phyloP scores from a whole-genome alignment of 805 yeast species.

The Candida hungchunana region DNA sequence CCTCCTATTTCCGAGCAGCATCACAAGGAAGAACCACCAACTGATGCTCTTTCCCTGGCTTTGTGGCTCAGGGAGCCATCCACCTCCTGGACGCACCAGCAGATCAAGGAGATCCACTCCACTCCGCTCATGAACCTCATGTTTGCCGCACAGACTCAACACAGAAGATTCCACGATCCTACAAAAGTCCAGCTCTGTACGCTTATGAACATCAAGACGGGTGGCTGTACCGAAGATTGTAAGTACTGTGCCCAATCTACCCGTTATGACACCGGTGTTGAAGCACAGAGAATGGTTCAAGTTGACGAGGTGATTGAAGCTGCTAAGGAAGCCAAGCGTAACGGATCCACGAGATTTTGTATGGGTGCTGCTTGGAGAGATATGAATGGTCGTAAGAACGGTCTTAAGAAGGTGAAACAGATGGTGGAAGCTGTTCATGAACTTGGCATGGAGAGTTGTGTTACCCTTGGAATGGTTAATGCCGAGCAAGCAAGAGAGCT shows the following conservation, averaged over 20 bases:
- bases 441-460: conserved; percentile 72
- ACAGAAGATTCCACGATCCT: conserved; percentile 64
- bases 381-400: conserved; percentile 72
- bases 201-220: conserved; percentile 67
- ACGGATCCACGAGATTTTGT: conserved; percentile 76
- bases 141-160: conserved; percentile 58
- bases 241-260: conserved; percentile 77
- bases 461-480: conserved; percentile 74
- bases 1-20: too few relatives aligned
- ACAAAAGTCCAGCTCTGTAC: conserved; percentile 72
- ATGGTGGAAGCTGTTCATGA: conserved; percentile 65
- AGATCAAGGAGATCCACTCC: conserved; percentile 55
- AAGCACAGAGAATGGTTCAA: conserved; percentile 59
- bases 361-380: conserved; percentile 91
- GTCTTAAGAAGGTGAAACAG: conserved; percentile 53
- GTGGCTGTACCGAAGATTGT: conserved; percentile 82
- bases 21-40: neutral
- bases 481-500: conserved; percentile 57
- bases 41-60: conserved; percentile 26
- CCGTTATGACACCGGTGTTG: conserved; percentile 63
- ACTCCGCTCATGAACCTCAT: conserved; percentile 64
- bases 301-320: conserved; percentile 60
- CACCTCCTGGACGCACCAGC: conserved; percentile 54
- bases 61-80: conserved; percentile 29
- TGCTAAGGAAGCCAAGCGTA: conserved; percentile 60